Evolutionary conservation across 2,329 filamentous ascomycete genomes (phyloP), one percentile per base, ranked within the genome.

Genomic region (Talaromyces sp.): DNA sequence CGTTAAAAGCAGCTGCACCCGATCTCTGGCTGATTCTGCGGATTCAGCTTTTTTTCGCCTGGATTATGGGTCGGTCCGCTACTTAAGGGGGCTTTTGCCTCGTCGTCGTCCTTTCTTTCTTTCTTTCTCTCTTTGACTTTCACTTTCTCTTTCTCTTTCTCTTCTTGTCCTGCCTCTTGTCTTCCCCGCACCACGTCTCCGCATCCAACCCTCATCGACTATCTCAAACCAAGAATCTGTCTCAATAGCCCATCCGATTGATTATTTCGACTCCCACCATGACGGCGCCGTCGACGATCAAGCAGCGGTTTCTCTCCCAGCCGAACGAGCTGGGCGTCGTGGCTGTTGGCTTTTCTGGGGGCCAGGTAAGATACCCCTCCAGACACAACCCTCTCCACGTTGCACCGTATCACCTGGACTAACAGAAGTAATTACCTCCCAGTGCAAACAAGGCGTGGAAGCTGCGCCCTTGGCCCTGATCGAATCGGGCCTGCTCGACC

Each of bases 271-370:
- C 32, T 35, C 32, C 11, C 69, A 70, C 60, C 61, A 84, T 84
- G 81, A 83, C 82, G 35, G 77, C 78, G 59, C 83, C 85, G 32
- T 81, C 85, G 4, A 84, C 84, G 7, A 81, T 87, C 63, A 72
- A 80, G 55, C 82, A 85, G 63, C 92, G 89, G 72, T 98, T 97
- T 80, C 88, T 98, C 68, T 82, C 88, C 65, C 83, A 88, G 71
- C 85, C 87, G 32, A 83, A 90, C 71, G 88, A 98, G 71, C 83
- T 99, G 65, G 95, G 93, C 64, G 85, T 99, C 60, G 91, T 98
- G 41, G 92, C 93, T 55, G 95, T 98, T 41, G 93, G 93, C 64
- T 99, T 98, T 81, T 96, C 92, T 58, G 93, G 93, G 66, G 95
- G 95, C 60, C 95, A 97, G 86, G 92, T 95, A 86, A 68, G 29